phyloP scores from a whole-genome alignment of 108 stramenopile genomes.

The Nitzschia sp. region DNA sequence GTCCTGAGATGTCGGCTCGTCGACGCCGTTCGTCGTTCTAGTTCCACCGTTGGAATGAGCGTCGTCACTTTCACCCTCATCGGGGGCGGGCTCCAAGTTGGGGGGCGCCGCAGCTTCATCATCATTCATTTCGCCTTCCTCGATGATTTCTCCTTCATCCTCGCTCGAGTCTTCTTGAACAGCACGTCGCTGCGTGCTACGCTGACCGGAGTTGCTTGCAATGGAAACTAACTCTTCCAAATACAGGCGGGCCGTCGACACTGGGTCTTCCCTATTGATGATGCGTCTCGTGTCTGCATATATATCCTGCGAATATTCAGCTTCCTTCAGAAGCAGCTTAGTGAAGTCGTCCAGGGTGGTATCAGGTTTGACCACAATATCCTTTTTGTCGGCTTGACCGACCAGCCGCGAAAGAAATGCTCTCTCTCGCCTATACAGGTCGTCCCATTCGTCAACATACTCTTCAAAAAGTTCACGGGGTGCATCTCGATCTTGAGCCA shows the following conservation, averaged over 20 bases:
- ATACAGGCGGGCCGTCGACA: conserved; percentile 68
- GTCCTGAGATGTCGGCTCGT: no score
- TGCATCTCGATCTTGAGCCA: conserved; percentile 65
- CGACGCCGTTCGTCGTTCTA: no score
- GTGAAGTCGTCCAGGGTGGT: conserved; percentile 56
- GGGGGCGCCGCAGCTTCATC: no score
- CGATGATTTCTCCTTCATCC: conserved; percentile 88
- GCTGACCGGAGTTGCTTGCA: neutral
- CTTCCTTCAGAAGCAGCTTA: conserved; percentile 51
- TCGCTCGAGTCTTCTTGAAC: conserved; percentile 72
- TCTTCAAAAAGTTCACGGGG: conserved; percentile 79
- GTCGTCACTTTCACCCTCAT: no score
- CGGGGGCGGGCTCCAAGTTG: no score
- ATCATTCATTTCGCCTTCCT: conserved; percentile 67
- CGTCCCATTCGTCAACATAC: conserved; percentile 77
- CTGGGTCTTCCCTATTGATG: conserved; percentile 53
- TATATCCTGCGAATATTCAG: conserved; percentile 48
- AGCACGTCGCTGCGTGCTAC: conserved; percentile 10
- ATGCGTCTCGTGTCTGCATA: conserved; percentile 58
- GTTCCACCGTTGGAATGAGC: no score
- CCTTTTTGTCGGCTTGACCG: conserved; percentile 13
- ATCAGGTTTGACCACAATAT: conserved; percentile 29
- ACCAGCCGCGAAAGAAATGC: conserved; percentile 49
- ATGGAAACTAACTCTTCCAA: conserved; percentile 55
- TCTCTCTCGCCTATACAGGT: conserved; percentile 62